Percentiles rank a stretch among this genome's conserved stretches.
These are phyloP conservation scores for Solanum pinnatisectum DNA, from an alignment of 257 asterid genomes.

Conservation along the genomic window DNA sequence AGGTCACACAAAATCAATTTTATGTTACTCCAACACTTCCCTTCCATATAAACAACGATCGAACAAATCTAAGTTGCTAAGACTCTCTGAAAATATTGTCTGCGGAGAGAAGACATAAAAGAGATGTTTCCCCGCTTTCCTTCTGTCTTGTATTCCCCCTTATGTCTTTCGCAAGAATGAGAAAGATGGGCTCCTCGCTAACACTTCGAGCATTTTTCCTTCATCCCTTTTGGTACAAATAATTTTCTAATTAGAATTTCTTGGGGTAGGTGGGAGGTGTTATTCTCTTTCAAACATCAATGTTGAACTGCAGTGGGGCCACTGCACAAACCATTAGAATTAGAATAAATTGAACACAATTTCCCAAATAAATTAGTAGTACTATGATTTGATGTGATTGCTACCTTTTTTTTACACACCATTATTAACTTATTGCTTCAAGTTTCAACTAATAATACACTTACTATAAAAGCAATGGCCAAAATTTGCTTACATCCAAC, in stretches of 20 bases:
- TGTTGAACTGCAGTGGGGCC: background rate
- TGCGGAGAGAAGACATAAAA: background rate
- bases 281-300: background rate
- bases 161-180: too few relatives aligned
- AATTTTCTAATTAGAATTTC: background rate
- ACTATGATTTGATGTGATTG: background rate
- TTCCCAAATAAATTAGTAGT: background rate
- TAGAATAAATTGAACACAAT: background rate
- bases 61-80: background rate
- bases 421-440: background rate
- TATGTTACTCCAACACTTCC: too few relatives aligned
- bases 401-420: background rate
- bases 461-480: background rate
- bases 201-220: too few relatives aligned
- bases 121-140: too few relatives aligned
- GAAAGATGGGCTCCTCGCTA: too few relatives aligned
- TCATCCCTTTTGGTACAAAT: background rate
- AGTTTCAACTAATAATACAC: background rate
- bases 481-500: background rate
- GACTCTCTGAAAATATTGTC: background rate
- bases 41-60: too few relatives aligned
- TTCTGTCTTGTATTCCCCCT: too few relatives aligned
- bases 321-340: background rate
- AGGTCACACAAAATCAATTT: too few relatives aligned
- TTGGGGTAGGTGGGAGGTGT: background rate